Percentiles rank a stretch among this genome's conserved stretches.
These are phyloP conservation scores for Cladosporium sp. DNA, from an alignment of 2,329 filamentous ascomycete genomes.

Conservation along the genomic window DNA sequence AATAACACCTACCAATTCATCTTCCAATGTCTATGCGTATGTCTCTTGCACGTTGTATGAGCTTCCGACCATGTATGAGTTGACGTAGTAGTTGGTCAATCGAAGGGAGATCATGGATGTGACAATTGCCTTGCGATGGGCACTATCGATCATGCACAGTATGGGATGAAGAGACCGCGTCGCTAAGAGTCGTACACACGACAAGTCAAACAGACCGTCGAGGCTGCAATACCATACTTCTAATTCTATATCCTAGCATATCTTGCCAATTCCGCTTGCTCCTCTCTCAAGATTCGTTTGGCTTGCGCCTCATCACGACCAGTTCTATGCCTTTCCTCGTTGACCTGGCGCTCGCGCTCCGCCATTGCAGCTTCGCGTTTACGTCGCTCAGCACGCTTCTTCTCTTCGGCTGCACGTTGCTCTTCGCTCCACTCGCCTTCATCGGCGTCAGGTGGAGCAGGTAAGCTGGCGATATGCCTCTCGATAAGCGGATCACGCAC, in stretches of 20 bases:
- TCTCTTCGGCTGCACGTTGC: slow-evolving; percentile 35
- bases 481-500: slow-evolving; percentile 63
- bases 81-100: too few species aligned
- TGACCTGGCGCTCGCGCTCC: slow-evolving; percentile 50
- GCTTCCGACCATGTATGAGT: too few species aligned
- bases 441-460: slow-evolving; percentile 31
- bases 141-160: too few species aligned
- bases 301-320: slow-evolving; percentile 23
- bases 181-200: too few species aligned
- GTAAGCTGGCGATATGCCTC: slow-evolving; percentile 61
- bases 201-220: too few species aligned
- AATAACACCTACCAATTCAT: too few species aligned
- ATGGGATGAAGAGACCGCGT: too few species aligned
- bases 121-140: too few species aligned
- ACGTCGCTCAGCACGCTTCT: slow-evolving; percentile 19
- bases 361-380: slow-evolving; percentile 61
- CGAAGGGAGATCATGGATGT: too few species aligned
- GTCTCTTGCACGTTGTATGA: too few species aligned
- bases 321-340: slow-evolving; percentile 21
- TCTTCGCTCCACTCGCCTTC: slow-evolving; percentile 50
- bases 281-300: slow-evolving; percentile 14
- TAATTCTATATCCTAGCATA: slow-evolving; percentile 1
- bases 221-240: too few species aligned
- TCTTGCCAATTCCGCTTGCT: slow-evolving; percentile 15
- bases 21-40: too few species aligned